Base-by-base conservation (phyloP, 2,329 filamentous ascomycete species). In the Westerdykella sp. region DNA sequence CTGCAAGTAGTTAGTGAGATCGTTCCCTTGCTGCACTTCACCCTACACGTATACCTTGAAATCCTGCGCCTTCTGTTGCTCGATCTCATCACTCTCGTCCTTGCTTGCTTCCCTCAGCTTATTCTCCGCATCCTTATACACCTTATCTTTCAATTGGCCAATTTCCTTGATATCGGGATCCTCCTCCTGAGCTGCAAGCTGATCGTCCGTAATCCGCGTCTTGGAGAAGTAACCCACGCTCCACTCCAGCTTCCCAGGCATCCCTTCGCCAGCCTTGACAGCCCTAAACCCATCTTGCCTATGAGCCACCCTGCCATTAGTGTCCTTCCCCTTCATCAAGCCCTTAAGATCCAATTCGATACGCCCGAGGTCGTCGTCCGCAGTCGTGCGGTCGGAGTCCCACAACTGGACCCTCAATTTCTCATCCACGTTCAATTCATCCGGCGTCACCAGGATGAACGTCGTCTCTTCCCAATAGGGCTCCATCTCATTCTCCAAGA, bases 321-420 rank as follows among this genome's bases (percentile, higher is more conserved):
- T 79, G 16, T 79, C 70, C 0, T 73, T 57, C 36, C 69, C 72
- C 42, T 73, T 73, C 77, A 87, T 86, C 5, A 87, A 56, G 4
- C 78, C 65, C 55, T 83, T 83, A 25, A 88, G 63, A 46, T 80
- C 77, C 7, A 88, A 65, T 58, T 87, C 84, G 12, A 87, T 84
- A 13, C 84, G 76, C 13, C 85, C 84, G 1, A 88, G 71, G 54
- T 88, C 84, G 53, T 88, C 84, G 56, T 88, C 84, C 1, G 84
- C 84, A 2, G 80, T 83, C 40, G 79, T 75, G 35, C 80, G 79
- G 59, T 88, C 85, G 2, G 82, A 85, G 53, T 89, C 85, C 84
- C 84, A 89, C 0, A 88, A 70, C 56, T 87, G 83, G 1, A 88
- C 57, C 3, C 83, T 76, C 9, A 89, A 61, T 28, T 77, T 79